These are phyloP conservation scores for Mollisiaceae sp. DNA, from an alignment of 2,329 filamentous ascomycete species.

Conservation along the genomic window DNA sequence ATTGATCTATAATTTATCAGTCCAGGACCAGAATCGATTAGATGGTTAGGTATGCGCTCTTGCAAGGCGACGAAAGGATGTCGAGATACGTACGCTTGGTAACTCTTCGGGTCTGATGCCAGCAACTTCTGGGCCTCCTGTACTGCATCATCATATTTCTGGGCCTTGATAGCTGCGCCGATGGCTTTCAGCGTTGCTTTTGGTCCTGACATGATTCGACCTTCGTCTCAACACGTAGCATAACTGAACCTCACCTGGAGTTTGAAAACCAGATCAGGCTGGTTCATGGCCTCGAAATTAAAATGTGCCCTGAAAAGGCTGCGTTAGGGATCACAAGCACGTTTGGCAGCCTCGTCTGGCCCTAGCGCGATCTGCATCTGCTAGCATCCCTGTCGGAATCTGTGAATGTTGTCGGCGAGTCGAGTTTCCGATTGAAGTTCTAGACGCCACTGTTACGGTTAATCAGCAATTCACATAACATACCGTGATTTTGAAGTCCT, in stretches of 20 bases:
- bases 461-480: not conserved
- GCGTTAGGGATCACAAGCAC: too few species aligned
- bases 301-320: not conserved
- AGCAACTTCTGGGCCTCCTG: constrained; percentile 72
- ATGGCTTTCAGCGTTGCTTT: constrained; percentile 85
- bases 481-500: not conserved
- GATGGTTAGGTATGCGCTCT: not conserved
- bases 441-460: not conserved
- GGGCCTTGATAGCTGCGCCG: constrained; percentile 75
- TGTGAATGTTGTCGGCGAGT: constrained; percentile 5
- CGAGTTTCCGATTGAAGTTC: not conserved
- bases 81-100: constrained; percentile 68
- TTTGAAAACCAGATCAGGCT: not conserved
- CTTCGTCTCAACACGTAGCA: constrained; percentile 21
- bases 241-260: constrained; percentile 14
- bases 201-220: constrained; percentile 40
- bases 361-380: constrained; percentile 5
- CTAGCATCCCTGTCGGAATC: not conserved
- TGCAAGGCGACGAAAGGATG: not conserved
- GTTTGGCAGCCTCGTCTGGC: constrained; percentile 16
- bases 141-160: constrained; percentile 79
- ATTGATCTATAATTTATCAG: constrained; percentile 61
- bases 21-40: not conserved
- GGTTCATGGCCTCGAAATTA: not conserved
- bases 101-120: constrained; percentile 75